Percentiles rank a stretch among this genome's conserved stretches.
phyloP scores from a whole-genome alignment of 495 filamentous ascomycete genomes.

The Penicillium coprophilum region DNA sequence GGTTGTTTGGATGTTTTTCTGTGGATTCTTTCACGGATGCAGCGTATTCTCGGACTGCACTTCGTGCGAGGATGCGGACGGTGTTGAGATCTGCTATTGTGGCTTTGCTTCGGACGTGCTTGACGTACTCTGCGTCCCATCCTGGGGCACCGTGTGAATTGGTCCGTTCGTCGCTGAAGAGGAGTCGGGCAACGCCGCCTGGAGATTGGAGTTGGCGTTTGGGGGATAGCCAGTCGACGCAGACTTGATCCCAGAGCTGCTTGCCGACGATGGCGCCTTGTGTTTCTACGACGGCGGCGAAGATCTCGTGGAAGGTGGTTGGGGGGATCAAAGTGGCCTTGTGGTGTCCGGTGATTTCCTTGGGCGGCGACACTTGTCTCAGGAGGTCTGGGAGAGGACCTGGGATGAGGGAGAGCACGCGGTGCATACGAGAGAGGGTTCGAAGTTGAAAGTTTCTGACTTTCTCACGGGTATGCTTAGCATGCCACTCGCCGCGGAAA shows the following conservation, averaged over 20 bases:
- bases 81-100: conserved; percentile 41
- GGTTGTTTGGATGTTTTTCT: background rate
- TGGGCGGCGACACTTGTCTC: conserved; percentile 20
- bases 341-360: conserved; percentile 13
- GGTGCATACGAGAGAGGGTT: conserved; percentile 29
- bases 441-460: conserved; percentile 28
- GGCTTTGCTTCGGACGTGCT: conserved; percentile 27
- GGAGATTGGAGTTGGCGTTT: conserved; percentile 23
- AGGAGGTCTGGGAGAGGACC: conserved; percentile 26
- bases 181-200: conserved; percentile 34
- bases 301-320: conserved; percentile 47
- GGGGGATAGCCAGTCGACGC: conserved; percentile 30
- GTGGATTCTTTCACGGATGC: conserved; percentile 6
- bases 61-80: conserved; percentile 42
- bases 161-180: conserved; percentile 25
- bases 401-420: conserved; percentile 30
- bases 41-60: conserved; percentile 34
- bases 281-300: conserved; percentile 48
- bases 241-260: conserved; percentile 46
- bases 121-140: conserved; percentile 32
- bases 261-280: conserved; percentile 44
- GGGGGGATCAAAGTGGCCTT: conserved; percentile 32
- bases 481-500: conserved; percentile 32
- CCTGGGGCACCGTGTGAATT: conserved; percentile 26
- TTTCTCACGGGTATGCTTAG: conserved; percentile 21